Conservation (phyloP, 768 basidiomycete species). For the Suillus decipiens region DNA sequence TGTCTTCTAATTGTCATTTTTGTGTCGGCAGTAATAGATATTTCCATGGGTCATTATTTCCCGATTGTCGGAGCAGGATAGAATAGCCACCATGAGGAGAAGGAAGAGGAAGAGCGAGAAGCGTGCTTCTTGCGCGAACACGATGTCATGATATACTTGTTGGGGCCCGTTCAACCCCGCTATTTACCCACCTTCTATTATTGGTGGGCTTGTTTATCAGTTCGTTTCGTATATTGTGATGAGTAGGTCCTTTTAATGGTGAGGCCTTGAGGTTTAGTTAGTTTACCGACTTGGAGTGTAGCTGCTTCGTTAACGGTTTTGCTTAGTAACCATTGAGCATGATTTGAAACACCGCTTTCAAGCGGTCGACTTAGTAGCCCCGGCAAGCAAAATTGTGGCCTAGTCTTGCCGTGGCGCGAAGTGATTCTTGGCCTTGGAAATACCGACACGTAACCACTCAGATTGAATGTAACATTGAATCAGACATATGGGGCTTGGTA, state of each 20-base stretch:
- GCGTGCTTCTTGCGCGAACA: too few relatives aligned
- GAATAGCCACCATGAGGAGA: background rate
- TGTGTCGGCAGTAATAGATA: background rate
- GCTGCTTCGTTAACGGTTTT: too few relatives aligned
- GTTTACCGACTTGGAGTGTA: too few relatives aligned
- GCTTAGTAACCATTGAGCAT: too few relatives aligned
- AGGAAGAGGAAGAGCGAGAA: background rate
- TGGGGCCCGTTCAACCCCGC: background rate
- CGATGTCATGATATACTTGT: too few relatives aligned
- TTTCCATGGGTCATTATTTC: background rate
- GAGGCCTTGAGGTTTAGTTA: too few relatives aligned
- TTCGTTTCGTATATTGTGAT: too few relatives aligned
- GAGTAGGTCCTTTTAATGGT: too few relatives aligned
- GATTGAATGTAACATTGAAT: background rate
- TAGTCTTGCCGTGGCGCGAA: too few relatives aligned
- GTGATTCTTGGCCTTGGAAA: background rate
- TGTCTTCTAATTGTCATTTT: background rate
- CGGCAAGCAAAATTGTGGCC: background rate
- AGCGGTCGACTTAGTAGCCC: too few relatives aligned
- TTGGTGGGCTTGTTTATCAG: too few relatives aligned
- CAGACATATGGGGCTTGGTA: background rate
- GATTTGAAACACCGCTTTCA: background rate
- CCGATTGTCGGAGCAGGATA: background rate
- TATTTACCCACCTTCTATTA: too few relatives aligned
- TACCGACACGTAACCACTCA: background rate